Percentiles rank a stretch among this genome's conserved stretches.
phyloP scores from a whole-genome alignment of 441 rosid genomes.

The Adansonia madagascariensis region DNA sequence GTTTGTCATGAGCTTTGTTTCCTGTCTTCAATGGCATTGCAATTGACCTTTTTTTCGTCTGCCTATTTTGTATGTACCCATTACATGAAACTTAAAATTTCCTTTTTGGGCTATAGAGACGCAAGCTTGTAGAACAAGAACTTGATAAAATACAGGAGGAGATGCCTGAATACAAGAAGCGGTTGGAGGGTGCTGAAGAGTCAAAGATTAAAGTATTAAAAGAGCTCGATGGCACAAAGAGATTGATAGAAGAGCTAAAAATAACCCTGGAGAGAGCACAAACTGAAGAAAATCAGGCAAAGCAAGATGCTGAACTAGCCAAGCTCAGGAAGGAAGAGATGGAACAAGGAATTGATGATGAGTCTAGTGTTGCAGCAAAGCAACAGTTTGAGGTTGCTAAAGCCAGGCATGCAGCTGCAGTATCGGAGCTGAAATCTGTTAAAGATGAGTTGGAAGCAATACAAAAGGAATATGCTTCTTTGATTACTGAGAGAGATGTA shows the following conservation, averaged over 20 bases:
- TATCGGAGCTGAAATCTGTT: conserved; percentile 64
- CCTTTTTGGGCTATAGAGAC: conserved; percentile 50
- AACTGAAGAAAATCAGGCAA: conserved; percentile 91
- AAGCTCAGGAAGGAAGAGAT: conserved; percentile 84
- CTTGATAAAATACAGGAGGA: conserved; percentile 74
- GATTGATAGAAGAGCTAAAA: conserved; percentile 79
- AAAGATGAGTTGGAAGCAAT: conserved; percentile 65
- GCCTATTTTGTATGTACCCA: neutral
- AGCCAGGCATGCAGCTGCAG: conserved; percentile 70
- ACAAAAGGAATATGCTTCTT: conserved; percentile 52
- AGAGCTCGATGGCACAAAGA: conserved; percentile 79
- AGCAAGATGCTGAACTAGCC: conserved; percentile 90
- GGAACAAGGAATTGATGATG: conserved; percentile 88
- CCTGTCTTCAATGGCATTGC: neutral
- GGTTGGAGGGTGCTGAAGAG: conserved; percentile 66
- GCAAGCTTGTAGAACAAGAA: conserved; percentile 76
- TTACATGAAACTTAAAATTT: neutral
- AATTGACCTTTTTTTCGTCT: neutral
- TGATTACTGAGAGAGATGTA: conserved; percentile 59
- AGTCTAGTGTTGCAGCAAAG: conserved; percentile 87
- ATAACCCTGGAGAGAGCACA: conserved; percentile 78
- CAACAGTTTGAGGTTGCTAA: conserved; percentile 92
- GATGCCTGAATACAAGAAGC: conserved; percentile 62
- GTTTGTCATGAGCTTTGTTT: neutral
- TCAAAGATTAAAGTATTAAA: conserved; percentile 60